Evolutionary conservation across 192 early-diverging fungal species (phyloP), one percentile per base, ranked within the genome.

Genomic region (Coemansia furcata): DNA sequence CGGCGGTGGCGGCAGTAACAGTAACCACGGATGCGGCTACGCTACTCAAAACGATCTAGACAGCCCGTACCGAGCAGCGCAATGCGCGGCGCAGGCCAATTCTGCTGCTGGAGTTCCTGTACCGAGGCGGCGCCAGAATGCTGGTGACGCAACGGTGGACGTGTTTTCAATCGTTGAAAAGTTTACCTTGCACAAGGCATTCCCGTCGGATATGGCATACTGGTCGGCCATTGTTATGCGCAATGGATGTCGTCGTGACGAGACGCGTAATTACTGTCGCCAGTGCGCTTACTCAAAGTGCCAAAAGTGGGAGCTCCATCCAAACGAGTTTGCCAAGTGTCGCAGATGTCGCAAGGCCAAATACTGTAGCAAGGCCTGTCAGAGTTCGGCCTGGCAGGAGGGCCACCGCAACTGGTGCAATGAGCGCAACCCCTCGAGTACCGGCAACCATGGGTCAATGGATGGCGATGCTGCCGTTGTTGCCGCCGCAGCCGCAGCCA

Each of bases 281-380:
- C 88, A 92, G 62, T 95, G 93, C 78, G 90, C 91, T 15, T 86
- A 91, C 67, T 86, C 91, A 65, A 84, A 86, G 55, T 94, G 92
- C 68, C 90, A 89, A 58, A 89, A 89, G 64, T 91, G 89, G 88
- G 92, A 95, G 68, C 67, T 71, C 6, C 87, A 87, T 54, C 85
- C 87, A 11, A 81, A 90, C 63, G 87, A 94, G 80, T 93, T 94
- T 83, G 87, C 89, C 39, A 95, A 93, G 82, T 96, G 94, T 74
- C 90, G 90, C 32, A 76, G 91, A 55, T 96, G 94, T 76, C 86
- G 92, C 62, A 90, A 91, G 61, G 92, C 92, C 58, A 93, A 91
- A 50, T 96, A 96, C 72, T 96, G 94, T 73, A 89, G 89, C 65
- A 91, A 91, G 67, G 66, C 76, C 33, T 93, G 92, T 52, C 90